A percentile compares a stretch with the other conserved stretches of the same genome.
phyloP scores from a whole-genome alignment of 1,139 yeast species.

The Lodderomyces parapsilosis region DNA sequence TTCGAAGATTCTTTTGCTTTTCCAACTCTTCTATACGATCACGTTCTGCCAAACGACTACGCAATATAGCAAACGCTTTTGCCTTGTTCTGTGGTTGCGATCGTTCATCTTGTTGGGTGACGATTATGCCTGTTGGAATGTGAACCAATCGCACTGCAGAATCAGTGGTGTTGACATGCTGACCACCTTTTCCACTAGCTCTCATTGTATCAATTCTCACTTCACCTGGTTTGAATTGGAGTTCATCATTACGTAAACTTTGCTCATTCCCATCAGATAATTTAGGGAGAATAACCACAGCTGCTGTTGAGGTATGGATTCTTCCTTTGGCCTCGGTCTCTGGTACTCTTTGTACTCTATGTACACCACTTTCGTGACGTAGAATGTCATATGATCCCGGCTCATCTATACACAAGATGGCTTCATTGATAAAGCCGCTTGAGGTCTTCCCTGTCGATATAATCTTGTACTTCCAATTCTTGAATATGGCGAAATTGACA shows the following conservation, averaged over 20 bases:
- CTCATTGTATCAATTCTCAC: slow-evolving; percentile 93
- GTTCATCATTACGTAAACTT: slow-evolving; percentile 60
- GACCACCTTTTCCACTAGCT: slow-evolving; percentile 98
- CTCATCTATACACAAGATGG: slow-evolving; percentile 68
- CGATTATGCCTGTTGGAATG: slow-evolving; percentile 86
- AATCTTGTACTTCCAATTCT: slow-evolving; percentile 66
- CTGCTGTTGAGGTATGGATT: slow-evolving; percentile 94
- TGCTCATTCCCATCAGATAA: slow-evolving; percentile 56
- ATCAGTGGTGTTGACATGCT: slow-evolving; percentile 96
- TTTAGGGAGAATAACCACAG: slow-evolving; percentile 90
- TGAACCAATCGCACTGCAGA: slow-evolving; percentile 95
- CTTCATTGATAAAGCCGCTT: slow-evolving; percentile 67
- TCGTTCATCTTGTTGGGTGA: slow-evolving; percentile 90
- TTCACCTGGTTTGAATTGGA: slow-evolving; percentile 82
- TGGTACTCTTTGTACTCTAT: slow-evolving; percentile 92
- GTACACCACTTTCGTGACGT: slow-evolving; percentile 92
- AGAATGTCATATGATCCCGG: slow-evolving; percentile 74
- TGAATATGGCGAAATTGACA: slow-evolving; percentile 60
- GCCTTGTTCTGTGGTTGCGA: slow-evolving; percentile 95
- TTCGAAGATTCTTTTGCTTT: slow-evolving; percentile 65
- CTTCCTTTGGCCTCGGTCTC: slow-evolving; percentile 92
- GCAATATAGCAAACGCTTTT: slow-evolving; percentile 80
- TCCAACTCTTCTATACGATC: slow-evolving; percentile 67
- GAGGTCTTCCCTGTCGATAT: slow-evolving; percentile 63
- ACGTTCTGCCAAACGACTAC: slow-evolving; percentile 80